phyloP scores from a whole-genome alignment of 2,329 filamentous ascomycete species.

The Claviceps capensis region DNA sequence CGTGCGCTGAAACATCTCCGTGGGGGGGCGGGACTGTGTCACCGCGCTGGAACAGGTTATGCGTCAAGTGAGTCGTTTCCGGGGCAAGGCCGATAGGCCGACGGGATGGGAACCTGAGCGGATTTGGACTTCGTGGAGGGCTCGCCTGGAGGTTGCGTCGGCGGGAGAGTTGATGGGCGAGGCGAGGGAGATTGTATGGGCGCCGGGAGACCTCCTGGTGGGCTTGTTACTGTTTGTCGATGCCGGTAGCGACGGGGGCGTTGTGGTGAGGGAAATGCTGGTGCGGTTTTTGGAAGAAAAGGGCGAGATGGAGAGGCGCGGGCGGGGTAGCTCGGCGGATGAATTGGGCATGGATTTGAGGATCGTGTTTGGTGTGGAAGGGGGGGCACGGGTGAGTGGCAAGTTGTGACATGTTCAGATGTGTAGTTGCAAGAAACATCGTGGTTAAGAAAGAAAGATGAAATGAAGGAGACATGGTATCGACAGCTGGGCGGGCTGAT shows the following conservation, averaged over 20 bases:
- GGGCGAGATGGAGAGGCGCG: constrained; percentile 8
- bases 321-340: constrained; percentile 11
- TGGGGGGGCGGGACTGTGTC: constrained; percentile 20
- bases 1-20: constrained; percentile 32
- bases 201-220: constrained; percentile 29
- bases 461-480: too few species aligned
- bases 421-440: too few species aligned
- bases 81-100: constrained; percentile 12
- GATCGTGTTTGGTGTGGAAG: constrained; percentile 22
- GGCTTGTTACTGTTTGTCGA: constrained; percentile 30
- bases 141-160: constrained; percentile 19
- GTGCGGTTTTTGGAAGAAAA: constrained; percentile 23
- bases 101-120: constrained; percentile 16
- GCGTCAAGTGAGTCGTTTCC: constrained; percentile 10
- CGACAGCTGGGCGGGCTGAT: too few species aligned
- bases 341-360: constrained; percentile 18
- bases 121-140: constrained; percentile 27
- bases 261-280: constrained; percentile 25
- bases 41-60: constrained; percentile 31
- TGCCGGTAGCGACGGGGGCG: constrained; percentile 21
- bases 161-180: constrained; percentile 29
- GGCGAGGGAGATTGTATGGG: constrained; percentile 30
- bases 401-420: constrained; percentile 10
- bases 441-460: too few species aligned
- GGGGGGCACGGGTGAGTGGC: constrained; percentile 1